These are phyloP conservation scores for Camillea tinctor DNA, from an alignment of 2,329 filamentous ascomycete species.

Conservation along the genomic window DNA sequence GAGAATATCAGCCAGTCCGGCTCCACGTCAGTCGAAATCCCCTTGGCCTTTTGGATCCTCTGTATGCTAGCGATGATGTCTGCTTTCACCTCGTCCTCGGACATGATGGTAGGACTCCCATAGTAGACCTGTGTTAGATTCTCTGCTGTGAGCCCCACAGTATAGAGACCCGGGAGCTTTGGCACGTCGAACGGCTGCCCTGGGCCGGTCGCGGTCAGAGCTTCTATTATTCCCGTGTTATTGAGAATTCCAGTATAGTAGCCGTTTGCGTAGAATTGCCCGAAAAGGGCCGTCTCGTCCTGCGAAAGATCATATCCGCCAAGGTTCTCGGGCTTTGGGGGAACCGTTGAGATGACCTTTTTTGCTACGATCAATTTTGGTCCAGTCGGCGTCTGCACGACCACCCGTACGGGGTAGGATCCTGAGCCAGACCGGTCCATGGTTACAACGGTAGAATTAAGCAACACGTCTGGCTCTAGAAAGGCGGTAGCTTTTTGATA, in stretches of 20 bases:
- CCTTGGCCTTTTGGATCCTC: constrained; percentile 2
- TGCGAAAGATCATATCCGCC: constrained; percentile 35
- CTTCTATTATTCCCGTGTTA: constrained; percentile 34
- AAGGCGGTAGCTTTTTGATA: constrained; percentile 8
- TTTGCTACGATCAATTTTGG: constrained; percentile 35
- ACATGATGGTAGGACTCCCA: constrained; percentile 1
- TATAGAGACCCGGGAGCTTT: constrained; percentile 2
- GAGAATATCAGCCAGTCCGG: constrained; percentile 12
- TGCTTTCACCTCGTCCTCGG: constrained; percentile 9
- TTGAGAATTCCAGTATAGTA: constrained; percentile 40
- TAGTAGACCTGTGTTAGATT: constrained; percentile 9
- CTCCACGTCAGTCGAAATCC: not conserved
- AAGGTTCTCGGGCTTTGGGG: constrained; percentile 37
- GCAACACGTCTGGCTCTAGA: constrained; percentile 9
- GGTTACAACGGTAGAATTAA: constrained; percentile 6
- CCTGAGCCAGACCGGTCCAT: constrained; percentile 2
- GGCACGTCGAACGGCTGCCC: constrained; percentile 8
- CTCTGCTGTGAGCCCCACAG: not conserved
- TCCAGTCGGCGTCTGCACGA: constrained; percentile 31
- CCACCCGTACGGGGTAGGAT: constrained; percentile 23
- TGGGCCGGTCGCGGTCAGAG: not conserved
- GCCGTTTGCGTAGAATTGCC: constrained; percentile 34
- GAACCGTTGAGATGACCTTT: constrained; percentile 42
- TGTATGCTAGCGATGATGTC: constrained; percentile 3
- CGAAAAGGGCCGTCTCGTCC: constrained; percentile 36